Evolutionary conservation across 1,284 basidiomycete genomes (phyloP).

Genomic region (Porodaedalea pini): DNA sequence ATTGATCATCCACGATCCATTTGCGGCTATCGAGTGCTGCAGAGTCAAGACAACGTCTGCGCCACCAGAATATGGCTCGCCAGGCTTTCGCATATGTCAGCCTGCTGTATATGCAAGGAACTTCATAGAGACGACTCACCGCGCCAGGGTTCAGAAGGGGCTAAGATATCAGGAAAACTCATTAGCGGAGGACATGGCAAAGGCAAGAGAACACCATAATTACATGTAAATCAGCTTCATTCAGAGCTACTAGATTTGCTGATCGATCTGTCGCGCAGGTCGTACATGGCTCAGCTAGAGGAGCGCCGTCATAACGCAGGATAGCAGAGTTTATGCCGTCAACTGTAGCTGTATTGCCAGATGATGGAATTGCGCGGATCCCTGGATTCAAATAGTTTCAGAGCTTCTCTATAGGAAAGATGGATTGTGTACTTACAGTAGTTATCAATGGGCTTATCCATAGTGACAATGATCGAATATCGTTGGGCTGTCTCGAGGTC

Average conservation of each 20-base stretch:
- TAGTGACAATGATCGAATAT: constrained; percentile 35
- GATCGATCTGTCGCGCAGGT: constrained; percentile 24
- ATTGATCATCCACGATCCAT: too few species aligned
- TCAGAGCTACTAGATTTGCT: constrained; percentile 23
- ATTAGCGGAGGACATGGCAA: constrained; percentile 5
- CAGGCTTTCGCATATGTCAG: constrained; percentile 21
- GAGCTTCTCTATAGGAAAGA: not conserved
- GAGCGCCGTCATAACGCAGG: constrained; percentile 36
- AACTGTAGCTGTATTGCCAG: constrained; percentile 21
- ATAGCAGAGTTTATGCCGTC: constrained; percentile 31
- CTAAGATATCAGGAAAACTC: constrained; percentile 13
- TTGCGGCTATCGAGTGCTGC: too few species aligned
- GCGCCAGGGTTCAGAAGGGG: constrained; percentile 28
- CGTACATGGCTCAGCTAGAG: constrained; percentile 31
- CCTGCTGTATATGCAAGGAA: not conserved
- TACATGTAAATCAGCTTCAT: constrained; percentile 29
- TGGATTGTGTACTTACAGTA: constrained; percentile 25
- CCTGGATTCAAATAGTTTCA: constrained; percentile 17
- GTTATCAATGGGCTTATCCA: constrained; percentile 33
- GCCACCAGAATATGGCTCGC: constrained; percentile 25
- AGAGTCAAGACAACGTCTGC: constrained; percentile 25
- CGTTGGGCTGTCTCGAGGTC: constrained; percentile 36
- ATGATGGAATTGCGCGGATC: constrained; percentile 32
- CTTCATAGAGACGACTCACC: constrained; percentile 6
- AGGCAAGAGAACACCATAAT: not conserved